These are phyloP conservation scores for Codiaeum variegatum DNA, from an alignment of 441 rosid genomes.

Conservation along the genomic window DNA sequence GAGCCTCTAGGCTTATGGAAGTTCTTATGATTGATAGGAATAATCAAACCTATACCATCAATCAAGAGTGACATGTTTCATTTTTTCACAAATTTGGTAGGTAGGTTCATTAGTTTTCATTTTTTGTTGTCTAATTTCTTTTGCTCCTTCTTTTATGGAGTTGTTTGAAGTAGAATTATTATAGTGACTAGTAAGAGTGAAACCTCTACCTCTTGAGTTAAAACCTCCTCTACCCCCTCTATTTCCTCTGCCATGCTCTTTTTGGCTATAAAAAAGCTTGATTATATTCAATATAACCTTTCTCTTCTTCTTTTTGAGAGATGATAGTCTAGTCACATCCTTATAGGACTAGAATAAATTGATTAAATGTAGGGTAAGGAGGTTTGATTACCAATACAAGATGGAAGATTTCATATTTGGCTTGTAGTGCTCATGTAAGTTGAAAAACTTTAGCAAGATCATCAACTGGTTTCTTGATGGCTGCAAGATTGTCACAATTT, in stretches of 20 bases:
- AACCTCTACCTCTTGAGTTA: neutral
- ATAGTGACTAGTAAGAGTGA: neutral
- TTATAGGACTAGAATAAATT: neutral
- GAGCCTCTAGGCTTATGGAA: neutral
- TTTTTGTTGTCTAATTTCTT: neutral
- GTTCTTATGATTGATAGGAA: conserved; percentile 5
- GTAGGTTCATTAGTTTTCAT: neutral
- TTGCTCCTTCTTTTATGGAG: neutral
- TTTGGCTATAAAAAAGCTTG: neutral
- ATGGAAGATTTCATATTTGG: neutral
- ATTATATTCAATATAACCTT: neutral
- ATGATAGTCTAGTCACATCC: neutral
- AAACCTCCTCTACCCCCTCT: neutral
- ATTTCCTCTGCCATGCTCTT: neutral
- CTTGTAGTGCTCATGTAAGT: neutral
- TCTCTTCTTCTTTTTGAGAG: neutral
- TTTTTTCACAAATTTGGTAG: neutral
- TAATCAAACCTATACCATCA: conserved; percentile 13
- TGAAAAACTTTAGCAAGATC: neutral
- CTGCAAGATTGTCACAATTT: neutral
- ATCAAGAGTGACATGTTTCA: neutral
- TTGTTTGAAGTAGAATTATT: neutral
- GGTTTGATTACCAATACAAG: neutral
- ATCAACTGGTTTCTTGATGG: neutral
- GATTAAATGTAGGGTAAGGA: neutral